Base-by-base conservation (phyloP, 139 green algal species). In the Dunaliella sp. region DNA sequence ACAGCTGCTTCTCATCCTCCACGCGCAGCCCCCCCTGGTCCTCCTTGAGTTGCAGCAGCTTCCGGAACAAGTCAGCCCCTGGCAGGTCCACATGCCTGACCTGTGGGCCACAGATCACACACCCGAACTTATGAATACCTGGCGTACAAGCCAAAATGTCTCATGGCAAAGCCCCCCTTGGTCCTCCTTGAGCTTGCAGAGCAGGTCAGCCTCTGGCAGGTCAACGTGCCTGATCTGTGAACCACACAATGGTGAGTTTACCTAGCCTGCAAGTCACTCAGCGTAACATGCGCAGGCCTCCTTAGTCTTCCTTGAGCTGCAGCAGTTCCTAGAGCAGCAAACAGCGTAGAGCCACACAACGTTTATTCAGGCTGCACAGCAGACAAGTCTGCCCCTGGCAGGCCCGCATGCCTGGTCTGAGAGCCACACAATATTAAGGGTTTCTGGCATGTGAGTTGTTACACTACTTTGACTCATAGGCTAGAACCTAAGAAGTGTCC, bases 281-380 rank as follows among this genome's bases (percentile, higher is more conserved):
- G n/a, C n/a, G 31, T 88, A 85, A 16, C 12, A 77, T 87, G 33
- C 89, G 94, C 81, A 99, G 93, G 84, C 98, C 97, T 0, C 95
- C 96, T 81, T 86, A 72, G 32, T 86, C 83, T 28, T 86, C 90
- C 88, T 95, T 96, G 32, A 98, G 92, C 90, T 94, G 89, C 80
- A 94, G 87, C 86, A 99, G 96, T 92, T 99, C 98, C 58, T 90
- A 86, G 86, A 98, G 94, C 87, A 97, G 78, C 88, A 31, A 88
- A 93, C 81, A 99, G 93, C 85, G 98, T 96, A 1, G 94, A 96
- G 80, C 80, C 59, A 31, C 80, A 58, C 34, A 80, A 90, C 87
- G 95, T 96, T 32, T 98, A 91, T 89, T 94, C 88, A 77, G 94
- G 87, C 86, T 99, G 96, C 93, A 99, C 98, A 58, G 90, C 86